Evolutionary conservation across 129 eudicot genomes (phyloP).

Genomic region (Sambucus nigra): DNA sequence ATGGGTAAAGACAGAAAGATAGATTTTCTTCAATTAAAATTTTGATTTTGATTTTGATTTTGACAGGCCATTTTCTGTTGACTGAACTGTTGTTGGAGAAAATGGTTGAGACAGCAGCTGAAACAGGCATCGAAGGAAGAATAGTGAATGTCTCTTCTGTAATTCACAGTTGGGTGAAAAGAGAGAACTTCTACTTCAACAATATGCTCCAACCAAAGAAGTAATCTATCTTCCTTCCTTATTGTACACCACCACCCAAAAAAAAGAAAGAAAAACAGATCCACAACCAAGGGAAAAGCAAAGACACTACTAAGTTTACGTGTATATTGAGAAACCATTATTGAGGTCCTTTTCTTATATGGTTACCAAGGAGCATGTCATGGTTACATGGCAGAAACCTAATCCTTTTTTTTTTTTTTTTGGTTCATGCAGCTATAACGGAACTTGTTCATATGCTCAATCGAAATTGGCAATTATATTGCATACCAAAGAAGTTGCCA

Average conservation of each 20-base stretch:
- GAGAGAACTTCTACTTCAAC: constrained; percentile 43
- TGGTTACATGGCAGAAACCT: too few relatives aligned
- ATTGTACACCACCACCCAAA: not conserved
- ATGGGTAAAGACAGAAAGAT: too few relatives aligned
- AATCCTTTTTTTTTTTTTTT: not conserved
- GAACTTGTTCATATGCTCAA: constrained; percentile 88
- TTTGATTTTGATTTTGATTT: constrained; percentile 9
- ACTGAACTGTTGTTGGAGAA: constrained; percentile 77
- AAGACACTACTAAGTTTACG: too few relatives aligned
- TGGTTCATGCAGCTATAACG: constrained; percentile 52
- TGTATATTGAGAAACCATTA: too few relatives aligned
- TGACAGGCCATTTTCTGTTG: constrained; percentile 83
- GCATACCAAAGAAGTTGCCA: constrained; percentile 82
- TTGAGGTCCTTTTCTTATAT: too few relatives aligned
- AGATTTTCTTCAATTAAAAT: too few relatives aligned
- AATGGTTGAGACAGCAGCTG: constrained; percentile 75
- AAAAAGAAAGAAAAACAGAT: too few relatives aligned
- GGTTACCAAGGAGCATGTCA: too few relatives aligned
- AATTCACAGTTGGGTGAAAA: constrained; percentile 77
- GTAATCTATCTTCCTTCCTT: constrained; percentile 18
- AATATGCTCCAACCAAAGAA: constrained; percentile 64
- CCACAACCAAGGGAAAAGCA: too few relatives aligned
- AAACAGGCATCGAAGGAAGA: constrained; percentile 74
- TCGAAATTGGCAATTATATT: constrained; percentile 85
- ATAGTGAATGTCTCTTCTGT: constrained; percentile 91